Percentiles rank a stretch among this genome's conserved stretches.
Evolutionary conservation across 2,329 filamentous ascomycete species (phyloP).

Genomic region (Fusarium palustre): DNA sequence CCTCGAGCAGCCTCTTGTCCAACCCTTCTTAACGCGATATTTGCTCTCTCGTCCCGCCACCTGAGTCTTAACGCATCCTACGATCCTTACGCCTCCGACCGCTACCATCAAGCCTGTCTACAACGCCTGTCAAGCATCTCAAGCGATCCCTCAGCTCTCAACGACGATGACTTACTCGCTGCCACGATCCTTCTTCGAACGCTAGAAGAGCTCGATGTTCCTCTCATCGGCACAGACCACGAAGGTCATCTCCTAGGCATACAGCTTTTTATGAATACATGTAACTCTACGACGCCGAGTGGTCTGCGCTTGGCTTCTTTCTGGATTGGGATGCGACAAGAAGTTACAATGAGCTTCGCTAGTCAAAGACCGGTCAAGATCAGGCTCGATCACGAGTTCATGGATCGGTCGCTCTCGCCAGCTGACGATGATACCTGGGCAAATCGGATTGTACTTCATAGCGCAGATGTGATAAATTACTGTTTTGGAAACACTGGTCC

Average conservation of each 20-base stretch:
- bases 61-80: slow-evolving; percentile 58
- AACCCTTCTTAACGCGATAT: slow-evolving; percentile 67
- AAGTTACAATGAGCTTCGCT: slow-evolving; percentile 68
- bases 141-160: slow-evolving; percentile 53
- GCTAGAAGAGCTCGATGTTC: slow-evolving; percentile 65
- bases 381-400: slow-evolving; percentile 62
- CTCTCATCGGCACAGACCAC: slow-evolving; percentile 55
- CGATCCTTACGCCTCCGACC: slow-evolving; percentile 61
- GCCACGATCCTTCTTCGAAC: slow-evolving; percentile 68
- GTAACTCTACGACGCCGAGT: slow-evolving; percentile 48
- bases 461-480: slow-evolving; percentile 72
- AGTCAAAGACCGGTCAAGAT: slow-evolving; percentile 60
- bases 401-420: slow-evolving; percentile 62
- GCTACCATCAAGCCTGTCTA: slow-evolving; percentile 66
- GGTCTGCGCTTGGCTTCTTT: slow-evolving; percentile 64
- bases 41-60: slow-evolving; percentile 67
- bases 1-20: slow-evolving; percentile 62
- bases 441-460: slow-evolving; percentile 70
- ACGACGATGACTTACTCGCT: slow-evolving; percentile 66
- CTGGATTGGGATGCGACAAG: slow-evolving; percentile 68
- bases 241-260: slow-evolving; percentile 62
- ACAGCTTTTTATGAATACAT: slow-evolving; percentile 60
- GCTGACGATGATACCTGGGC: slow-evolving; percentile 68
- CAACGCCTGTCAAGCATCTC: slow-evolving; percentile 62
- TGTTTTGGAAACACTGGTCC: slow-evolving; percentile 64